phyloP scores from a whole-genome alignment of 2,329 filamentous ascomycete genomes.

The Pseudogymnoascus sp. region DNA sequence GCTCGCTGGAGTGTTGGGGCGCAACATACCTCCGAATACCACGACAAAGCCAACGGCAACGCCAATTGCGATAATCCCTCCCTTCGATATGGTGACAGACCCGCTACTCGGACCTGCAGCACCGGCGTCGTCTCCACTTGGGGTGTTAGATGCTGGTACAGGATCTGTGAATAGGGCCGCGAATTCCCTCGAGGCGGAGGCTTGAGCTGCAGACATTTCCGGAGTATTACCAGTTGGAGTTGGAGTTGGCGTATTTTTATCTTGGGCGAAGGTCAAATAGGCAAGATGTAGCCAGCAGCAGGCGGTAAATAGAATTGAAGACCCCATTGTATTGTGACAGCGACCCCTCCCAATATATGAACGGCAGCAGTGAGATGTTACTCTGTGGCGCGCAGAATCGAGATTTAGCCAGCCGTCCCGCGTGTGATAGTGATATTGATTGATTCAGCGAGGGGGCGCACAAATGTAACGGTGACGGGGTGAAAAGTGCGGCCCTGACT shows the following conservation, averaged over 20 bases:
- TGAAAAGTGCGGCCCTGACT: background rate
- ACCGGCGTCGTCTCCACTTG: constrained; percentile 39
- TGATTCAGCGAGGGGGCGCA: background rate
- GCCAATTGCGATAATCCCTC: constrained; percentile 65
- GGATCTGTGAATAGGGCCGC: constrained; percentile 21
- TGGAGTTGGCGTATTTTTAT: background rate
- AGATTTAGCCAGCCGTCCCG: background rate
- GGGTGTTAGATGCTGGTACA: constrained; percentile 11
- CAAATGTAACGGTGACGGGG: constrained; percentile 3
- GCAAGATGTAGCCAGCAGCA: constrained; percentile 7
- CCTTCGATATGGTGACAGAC: constrained; percentile 55
- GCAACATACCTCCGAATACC: constrained; percentile 56
- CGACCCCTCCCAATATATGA: background rate
- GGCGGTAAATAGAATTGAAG: constrained; percentile 7
- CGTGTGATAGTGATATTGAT: constrained; percentile 3
- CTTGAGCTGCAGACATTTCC: background rate
- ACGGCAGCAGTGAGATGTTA: background rate
- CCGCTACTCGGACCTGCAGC: constrained; percentile 55
- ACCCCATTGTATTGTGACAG: background rate
- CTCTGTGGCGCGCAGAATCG: background rate
- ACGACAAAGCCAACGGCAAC: constrained; percentile 59
- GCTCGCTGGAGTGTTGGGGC: background rate
- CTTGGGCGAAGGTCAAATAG: constrained; percentile 3
- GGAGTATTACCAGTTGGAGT: background rate
- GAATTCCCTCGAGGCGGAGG: constrained; percentile 25